Base-by-base conservation (phyloP, 176 grass and related monocot genomes). In the Chrysopogon serrulatus region DNA sequence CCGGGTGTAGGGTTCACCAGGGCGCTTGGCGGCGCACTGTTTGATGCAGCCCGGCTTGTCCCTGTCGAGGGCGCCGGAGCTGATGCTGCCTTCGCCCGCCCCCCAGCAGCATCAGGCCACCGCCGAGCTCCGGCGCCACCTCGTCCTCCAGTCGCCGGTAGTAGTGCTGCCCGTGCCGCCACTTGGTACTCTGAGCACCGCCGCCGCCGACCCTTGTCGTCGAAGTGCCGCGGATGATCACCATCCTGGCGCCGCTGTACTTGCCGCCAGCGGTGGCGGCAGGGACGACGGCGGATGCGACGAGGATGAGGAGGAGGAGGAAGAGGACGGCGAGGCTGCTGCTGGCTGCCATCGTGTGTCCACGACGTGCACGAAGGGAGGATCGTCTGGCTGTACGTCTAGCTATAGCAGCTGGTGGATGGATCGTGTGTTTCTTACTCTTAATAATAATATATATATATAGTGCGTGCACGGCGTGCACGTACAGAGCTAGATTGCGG, bases 1-100 rank as follows among this genome's bases (percentile, higher is more conserved):
- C 74, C 2, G 78, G 74, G 21, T 86, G 81, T 44, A 90, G 42
- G 47, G 2, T 5, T 24, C 60, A 9, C 1, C 6, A 16, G 14
- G 44, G 0, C 21, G 2, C 17, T 5, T 32, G 39, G 3, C 54
- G 39, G 40, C 39, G 39, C 81, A 74, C 2, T 8, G 4, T n/a
- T n/a, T n/a, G 4, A 1, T 2, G 12, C 5, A 1, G 0, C 2
- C 3, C 27, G 5, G 18, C 4, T 2, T 6, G 39, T n/a, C 0
- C 27, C 0, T 5, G 1, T 32, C 0, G 23, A 73, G 1, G 19
- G 81, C 2, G 5, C 0, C 2, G 28, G 45, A 64, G 1, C 10
- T 1, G 40, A 31, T 2, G 0, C 0, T 0, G 17, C 19, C 4
- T 0, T 6, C 36, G 2, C 14, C 19, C 4, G 14, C 65, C 18